These are phyloP conservation scores for Halophytophthora batemanensis DNA, from an alignment of 352 stramenopile genomes.

Conservation along the genomic window DNA sequence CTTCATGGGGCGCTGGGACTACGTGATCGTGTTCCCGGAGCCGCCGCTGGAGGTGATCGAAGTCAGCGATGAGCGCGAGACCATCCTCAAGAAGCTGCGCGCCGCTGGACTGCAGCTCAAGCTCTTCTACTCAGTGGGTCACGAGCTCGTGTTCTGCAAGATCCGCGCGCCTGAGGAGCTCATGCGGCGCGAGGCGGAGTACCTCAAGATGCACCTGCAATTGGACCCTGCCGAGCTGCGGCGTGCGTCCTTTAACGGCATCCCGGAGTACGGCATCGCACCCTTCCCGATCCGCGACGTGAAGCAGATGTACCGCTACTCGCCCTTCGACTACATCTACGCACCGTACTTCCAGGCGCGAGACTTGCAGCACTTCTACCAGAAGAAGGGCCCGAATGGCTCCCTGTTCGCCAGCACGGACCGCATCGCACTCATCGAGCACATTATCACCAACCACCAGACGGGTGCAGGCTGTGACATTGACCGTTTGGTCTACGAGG, in stretches of 20 bases:
- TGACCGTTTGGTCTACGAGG: conserved; percentile 73
- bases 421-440: conserved; percentile 77
- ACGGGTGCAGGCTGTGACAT: conserved; percentile 67
- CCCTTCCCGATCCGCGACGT: conserved; percentile 81
- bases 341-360: conserved; percentile 71
- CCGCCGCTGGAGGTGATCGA: conserved; percentile 59
- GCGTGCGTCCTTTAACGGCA: conserved; percentile 59
- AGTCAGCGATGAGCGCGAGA: conserved; percentile 62
- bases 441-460: conserved; percentile 77
- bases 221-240: conserved; percentile 62
- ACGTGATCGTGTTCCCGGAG: conserved; percentile 83
- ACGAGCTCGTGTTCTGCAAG: conserved; percentile 80
- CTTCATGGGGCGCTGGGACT: conserved; percentile 62
- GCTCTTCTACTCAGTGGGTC: conserved; percentile 69
- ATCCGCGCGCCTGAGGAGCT: conserved; percentile 74
- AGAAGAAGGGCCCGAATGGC: conserved; percentile 49
- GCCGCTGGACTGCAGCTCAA: conserved; percentile 60
- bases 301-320: conserved; percentile 74
- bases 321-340: conserved; percentile 84
- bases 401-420: conserved; percentile 78
- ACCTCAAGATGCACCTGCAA: conserved; percentile 74
- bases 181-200: conserved; percentile 63
- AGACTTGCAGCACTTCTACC: conserved; percentile 68
- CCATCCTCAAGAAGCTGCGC: conserved; percentile 72
- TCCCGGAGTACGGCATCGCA: conserved; percentile 68